Evolutionary conservation across 495 filamentous ascomycete species (phyloP).

Genomic region (Hamigera avellanea): DNA sequence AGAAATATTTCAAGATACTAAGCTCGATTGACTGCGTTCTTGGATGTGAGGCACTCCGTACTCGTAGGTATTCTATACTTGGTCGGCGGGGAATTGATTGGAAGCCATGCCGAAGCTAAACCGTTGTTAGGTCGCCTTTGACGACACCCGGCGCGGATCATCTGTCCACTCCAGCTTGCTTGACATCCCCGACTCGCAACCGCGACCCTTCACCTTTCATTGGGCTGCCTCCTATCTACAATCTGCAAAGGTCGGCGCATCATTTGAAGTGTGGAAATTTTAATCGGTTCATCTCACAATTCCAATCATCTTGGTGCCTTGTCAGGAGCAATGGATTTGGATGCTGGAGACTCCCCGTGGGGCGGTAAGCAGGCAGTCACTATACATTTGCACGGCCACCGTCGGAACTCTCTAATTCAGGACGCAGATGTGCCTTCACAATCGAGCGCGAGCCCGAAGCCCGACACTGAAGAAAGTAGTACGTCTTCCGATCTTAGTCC

Average conservation of each 20-base stretch:
- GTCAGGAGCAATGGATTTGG: conserved; percentile 43
- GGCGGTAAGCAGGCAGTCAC: conserved; percentile 44
- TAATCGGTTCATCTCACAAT: too few species aligned
- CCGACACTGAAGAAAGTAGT: conserved; percentile 20
- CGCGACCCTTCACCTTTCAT: conserved; percentile 9
- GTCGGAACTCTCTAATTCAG: conserved; percentile 10
- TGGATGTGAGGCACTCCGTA: too few species aligned
- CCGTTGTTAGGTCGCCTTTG: conserved; percentile 5
- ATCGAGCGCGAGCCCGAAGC: conserved; percentile 21
- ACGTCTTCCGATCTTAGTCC: conserved; percentile 1
- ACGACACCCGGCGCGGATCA: conserved; percentile 19
- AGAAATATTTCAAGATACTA: too few species aligned
- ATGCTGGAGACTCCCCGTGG: conserved; percentile 59
- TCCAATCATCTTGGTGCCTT: too few species aligned
- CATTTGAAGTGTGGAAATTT: too few species aligned
- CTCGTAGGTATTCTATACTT: too few species aligned
- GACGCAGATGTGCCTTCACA: conserved; percentile 46
- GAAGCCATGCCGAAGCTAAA: conserved; percentile 1
- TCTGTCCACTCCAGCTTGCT: conserved; percentile 15
- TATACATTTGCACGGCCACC: conserved; percentile 21
- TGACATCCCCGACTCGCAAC: conserved; percentile 8
- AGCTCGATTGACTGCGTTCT: too few species aligned
- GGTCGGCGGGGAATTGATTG: conserved; percentile 4
- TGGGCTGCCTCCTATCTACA: background rate
- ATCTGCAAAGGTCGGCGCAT: too few species aligned